Conservation (phyloP, 1,284 basidiomycete genomes). For the Inonotus hispidus region DNA sequence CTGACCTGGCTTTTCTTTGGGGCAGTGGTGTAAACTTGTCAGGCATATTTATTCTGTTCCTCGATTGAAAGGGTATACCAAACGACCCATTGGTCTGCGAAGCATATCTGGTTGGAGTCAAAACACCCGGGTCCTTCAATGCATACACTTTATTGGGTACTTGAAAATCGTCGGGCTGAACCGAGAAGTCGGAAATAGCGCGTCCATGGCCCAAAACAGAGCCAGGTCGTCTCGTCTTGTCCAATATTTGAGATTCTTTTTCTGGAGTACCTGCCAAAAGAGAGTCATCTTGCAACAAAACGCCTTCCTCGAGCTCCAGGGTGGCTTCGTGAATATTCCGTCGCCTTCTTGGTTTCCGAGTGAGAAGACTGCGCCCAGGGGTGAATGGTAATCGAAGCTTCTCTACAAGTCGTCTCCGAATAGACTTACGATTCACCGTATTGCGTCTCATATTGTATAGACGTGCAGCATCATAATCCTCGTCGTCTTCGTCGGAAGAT, state of each 20-base stretch:
- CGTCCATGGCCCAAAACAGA: conserved; percentile 10
- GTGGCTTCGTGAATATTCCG: not conserved
- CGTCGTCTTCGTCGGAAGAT: conserved; percentile 15
- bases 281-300: conserved; percentile 1
- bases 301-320: conserved; percentile 16
- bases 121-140: not conserved
- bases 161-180: not conserved
- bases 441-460: not conserved
- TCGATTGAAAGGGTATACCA: not conserved
- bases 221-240: not conserved
- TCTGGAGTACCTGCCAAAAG: not conserved
- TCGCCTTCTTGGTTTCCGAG: not conserved
- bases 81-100: not conserved
- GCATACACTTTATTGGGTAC: conserved; percentile 6
- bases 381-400: conserved; percentile 5
- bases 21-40: conserved; percentile 11
- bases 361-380: not conserved
- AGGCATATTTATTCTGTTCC: not conserved
- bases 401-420: conserved; percentile 12
- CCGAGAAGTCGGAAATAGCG: conserved; percentile 13
- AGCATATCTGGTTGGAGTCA: not conserved
- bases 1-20: not conserved
- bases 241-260: not conserved
- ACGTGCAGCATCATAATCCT: conserved; percentile 13
- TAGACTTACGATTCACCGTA: conserved; percentile 2